These are phyloP conservation scores for Cicer judaicum DNA, from an alignment of 306 rosid species.

Conservation along the genomic window DNA sequence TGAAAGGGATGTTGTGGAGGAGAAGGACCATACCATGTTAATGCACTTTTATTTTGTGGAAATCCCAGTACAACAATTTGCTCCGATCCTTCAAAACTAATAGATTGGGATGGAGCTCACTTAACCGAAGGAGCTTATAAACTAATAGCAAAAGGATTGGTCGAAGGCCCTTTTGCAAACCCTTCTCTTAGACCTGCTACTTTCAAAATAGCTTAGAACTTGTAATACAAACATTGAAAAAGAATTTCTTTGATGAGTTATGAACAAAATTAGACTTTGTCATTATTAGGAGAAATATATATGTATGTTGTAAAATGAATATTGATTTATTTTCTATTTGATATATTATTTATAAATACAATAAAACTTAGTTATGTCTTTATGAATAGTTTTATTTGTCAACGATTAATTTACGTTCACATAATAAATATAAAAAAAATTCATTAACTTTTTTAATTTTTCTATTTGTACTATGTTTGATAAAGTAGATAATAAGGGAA, in stretches of 20 bases:
- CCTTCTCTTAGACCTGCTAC: background rate
- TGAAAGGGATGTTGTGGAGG: too few species aligned
- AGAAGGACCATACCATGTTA: too few species aligned
- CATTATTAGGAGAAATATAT: background rate
- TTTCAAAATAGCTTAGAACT: background rate
- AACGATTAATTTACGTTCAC: too few species aligned
- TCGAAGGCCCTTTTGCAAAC: background rate
- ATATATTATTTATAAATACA: too few species aligned
- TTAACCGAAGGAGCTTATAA: background rate
- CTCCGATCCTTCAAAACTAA: background rate
- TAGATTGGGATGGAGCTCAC: background rate
- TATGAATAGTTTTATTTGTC: too few species aligned
- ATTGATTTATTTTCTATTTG: too few species aligned
- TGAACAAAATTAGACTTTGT: background rate
- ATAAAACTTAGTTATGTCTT: too few species aligned
- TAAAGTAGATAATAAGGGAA: too few species aligned
- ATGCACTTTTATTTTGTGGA: too few species aligned
- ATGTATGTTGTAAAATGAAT: background rate
- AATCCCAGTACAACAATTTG: background rate
- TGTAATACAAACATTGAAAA: background rate
- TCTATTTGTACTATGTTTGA: too few species aligned
- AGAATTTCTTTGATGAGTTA: background rate
- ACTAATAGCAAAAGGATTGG: background rate
- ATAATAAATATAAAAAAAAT: too few species aligned
- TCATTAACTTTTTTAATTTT: too few species aligned